Base-by-base conservation (phyloP, 2,329 filamentous ascomycete genomes). In the Colletotrichum destructivum region DNA sequence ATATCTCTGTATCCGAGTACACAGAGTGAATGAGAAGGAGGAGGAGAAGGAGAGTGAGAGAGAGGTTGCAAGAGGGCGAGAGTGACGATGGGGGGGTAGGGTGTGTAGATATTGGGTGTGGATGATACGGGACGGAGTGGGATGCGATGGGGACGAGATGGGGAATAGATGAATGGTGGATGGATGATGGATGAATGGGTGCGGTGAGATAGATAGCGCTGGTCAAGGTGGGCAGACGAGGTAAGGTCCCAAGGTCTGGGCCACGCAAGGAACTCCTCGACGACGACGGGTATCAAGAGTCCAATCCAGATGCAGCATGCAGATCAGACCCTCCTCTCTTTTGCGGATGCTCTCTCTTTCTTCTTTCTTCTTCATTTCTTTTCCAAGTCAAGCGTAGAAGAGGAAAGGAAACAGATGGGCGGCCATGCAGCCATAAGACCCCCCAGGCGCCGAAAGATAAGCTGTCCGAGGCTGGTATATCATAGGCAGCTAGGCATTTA, bases 41-140 rank as follows among this genome's bases (percentile, higher is more conserved):
- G n/a, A 23, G 13, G 57, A 60, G 42, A 1, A 16, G 6, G 12
- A 35, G 16, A 15, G 46, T 4, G 46, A 38, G 46, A 35, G 44
- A 47, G 59, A 62, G 26, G n/a, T 13, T 47, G 18, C 59, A 44
- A 38, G 42, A 31, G 15, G 13, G 15, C 5, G n/a, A 51, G 60
- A 49, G 31, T 62, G 60, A 49, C 35, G 60, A 62, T 46, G 21
- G 31, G 31, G n/a, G 63, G 44, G 46, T n/a, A 44, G 42, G 40
- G 59, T 61, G 59, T 49, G 44, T 62, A 49, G 59, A 51, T 49
- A 51, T 62, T 62, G 44, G 16, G 44, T 61, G 59, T 61, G 59
- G 59, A 61, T 61, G 44, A 26, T 21, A 62, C 47, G 44, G 38
- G 11, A 40, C 38, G 55, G 23, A 38, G 35, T 38, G 35, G 35